Base-by-base conservation (phyloP, 768 basidiomycete species). In the Gyrodon lividus region DNA sequence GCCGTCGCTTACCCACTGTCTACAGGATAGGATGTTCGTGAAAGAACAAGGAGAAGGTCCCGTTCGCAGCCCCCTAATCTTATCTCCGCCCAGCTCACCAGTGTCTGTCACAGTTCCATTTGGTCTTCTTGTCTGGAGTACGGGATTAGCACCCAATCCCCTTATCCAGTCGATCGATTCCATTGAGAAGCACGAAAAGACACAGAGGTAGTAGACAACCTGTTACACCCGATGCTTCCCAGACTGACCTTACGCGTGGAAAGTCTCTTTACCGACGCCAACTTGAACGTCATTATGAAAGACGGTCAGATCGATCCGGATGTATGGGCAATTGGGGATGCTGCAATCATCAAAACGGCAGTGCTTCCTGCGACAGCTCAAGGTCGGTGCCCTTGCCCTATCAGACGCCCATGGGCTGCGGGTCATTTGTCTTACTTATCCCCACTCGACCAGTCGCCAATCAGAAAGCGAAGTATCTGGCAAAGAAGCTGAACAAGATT, bases 101-200 rank as follows among this genome's bases (percentile, higher is more conserved):
- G 33, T 46, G 50, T 44, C 43, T 41, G 13, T 34, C 53, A 12
- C 52, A 90, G 90, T 91, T 33, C 84, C 82, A 6, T 89, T 86
- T 65, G 91, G 92, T 22, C 72, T 94, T 19, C 77, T 91, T 10
- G 89, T 94, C 14, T 94, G 92, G 92, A 87, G 84, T 54, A 94
- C 92, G 2, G 92, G 92, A 2, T 74, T 94, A 3, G 79, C 89
- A 5, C 82, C 89, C 4, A 94, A 93, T 63, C 91, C 92, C 6
- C 71, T 94, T 23, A 78, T 93, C 46, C 69, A 77, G 52, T 75
- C 78, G 0, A 79, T 91, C 42, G 66, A 70, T 6, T 81, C 78
- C 41, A 72, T 86, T 2, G 72, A 76, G 61, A 90, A 89, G 61
- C 74, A 89, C 52, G 70, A 74, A 13, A 82, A 77, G 66, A 79